A percentile compares a stretch with the other conserved stretches of the same genome.
Conservation (phyloP, 768 basidiomycete genomes). For the Calocybe indica region DNA sequence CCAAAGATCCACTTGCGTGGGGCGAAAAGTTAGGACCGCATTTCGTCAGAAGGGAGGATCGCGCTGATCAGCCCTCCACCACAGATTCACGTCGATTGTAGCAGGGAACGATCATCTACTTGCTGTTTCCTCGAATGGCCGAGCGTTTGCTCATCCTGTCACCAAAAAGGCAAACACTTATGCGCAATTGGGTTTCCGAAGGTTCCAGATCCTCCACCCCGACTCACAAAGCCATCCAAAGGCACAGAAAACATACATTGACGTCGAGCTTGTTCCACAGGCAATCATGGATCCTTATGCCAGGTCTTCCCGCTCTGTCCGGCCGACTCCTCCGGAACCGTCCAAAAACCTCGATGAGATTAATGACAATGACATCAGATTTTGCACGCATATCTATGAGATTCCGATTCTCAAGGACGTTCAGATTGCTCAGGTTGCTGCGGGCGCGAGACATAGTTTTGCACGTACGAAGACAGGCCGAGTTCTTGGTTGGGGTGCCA, state of each 20-base stretch:
- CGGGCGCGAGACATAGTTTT: constrained; percentile 71
- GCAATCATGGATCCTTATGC: constrained; percentile 44
- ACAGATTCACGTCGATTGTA: constrained; percentile 67
- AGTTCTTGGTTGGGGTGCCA: constrained; percentile 87
- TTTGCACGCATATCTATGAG: constrained; percentile 68
- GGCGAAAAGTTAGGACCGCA: constrained; percentile 54
- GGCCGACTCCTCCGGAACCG: constrained; percentile 20
- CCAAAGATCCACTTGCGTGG: constrained; percentile 48
- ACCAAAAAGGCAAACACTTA: constrained; percentile 69
- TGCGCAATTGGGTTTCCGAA: constrained; percentile 80
- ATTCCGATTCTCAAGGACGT: constrained; percentile 67
- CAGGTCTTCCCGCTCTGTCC: constrained; percentile 36
- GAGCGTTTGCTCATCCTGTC: constrained; percentile 74
- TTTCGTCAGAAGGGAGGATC: neutral
- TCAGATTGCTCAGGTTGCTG: constrained; percentile 59
- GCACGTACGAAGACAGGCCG: constrained; percentile 60
- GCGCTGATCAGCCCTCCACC: neutral
- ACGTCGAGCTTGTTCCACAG: constrained; percentile 54
- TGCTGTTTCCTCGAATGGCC: constrained; percentile 67
- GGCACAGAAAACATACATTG: constrained; percentile 25
- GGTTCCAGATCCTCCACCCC: constrained; percentile 44
- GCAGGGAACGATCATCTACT: constrained; percentile 69
- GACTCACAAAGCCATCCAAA: constrained; percentile 13
- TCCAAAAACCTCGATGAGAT: constrained; percentile 25
- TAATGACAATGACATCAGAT: constrained; percentile 45